A percentile compares a stretch with the other conserved stretches of the same genome.
Evolutionary conservation across 345 rosid species (phyloP).

Genomic region (thale cress (Arabidopsis thaliana)): DNA sequence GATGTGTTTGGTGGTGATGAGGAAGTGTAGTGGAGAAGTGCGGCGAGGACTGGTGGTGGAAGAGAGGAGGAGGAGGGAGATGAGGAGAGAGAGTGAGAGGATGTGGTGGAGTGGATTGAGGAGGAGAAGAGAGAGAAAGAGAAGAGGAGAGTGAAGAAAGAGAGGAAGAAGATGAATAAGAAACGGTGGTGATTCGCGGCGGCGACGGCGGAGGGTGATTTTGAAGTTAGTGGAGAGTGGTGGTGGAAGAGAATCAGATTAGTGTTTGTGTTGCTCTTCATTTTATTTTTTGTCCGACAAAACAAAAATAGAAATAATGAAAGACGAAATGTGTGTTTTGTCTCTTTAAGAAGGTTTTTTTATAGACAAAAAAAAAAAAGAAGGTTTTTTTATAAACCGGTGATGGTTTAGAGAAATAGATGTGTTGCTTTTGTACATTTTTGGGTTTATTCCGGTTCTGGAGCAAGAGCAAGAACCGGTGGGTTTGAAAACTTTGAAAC

Average conservation of each 20-base stretch:
- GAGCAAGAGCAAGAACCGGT: background rate
- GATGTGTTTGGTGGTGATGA: slow-evolving; percentile 54
- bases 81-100: slow-evolving; percentile 45
- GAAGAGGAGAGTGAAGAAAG: slow-evolving; percentile 77
- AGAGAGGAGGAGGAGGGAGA: slow-evolving; percentile 45
- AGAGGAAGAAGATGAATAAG: slow-evolving; percentile 60
- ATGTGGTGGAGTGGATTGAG: slow-evolving; percentile 39
- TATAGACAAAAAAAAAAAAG: too few relatives aligned
- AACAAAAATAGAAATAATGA: background rate
- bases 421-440: background rate
- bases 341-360: slow-evolving; percentile 4
- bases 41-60: slow-evolving; percentile 56
- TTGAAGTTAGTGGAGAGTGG: slow-evolving; percentile 66
- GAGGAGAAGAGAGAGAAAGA: slow-evolving; percentile 64
- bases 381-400: slow-evolving; percentile 21
- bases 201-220: slow-evolving; percentile 47
- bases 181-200: slow-evolving; percentile 55
- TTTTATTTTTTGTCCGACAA: slow-evolving; percentile 26
- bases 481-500: slow-evolving; percentile 22
- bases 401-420: background rate
- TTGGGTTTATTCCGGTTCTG: slow-evolving; percentile 20
- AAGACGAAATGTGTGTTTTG: slow-evolving; percentile 20
- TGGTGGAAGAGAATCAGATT: slow-evolving; percentile 84
- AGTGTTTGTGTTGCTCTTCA: slow-evolving; percentile 65
- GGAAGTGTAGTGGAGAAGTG: slow-evolving; percentile 80